phyloP scores from a whole-genome alignment of 352 stramenopile genomes.

The Phytophthora quininea region DNA sequence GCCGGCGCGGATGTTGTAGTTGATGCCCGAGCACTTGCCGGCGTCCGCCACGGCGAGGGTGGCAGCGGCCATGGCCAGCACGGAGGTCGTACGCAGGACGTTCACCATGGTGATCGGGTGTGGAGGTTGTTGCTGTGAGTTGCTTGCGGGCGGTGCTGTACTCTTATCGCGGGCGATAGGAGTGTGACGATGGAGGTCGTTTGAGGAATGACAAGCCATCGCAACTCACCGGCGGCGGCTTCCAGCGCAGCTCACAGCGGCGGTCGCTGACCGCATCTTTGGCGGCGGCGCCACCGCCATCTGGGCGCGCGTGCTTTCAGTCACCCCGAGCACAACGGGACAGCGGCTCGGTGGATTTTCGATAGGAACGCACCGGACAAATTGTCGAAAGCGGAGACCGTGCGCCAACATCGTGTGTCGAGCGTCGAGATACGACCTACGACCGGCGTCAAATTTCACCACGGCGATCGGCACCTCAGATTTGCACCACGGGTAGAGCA shows the following conservation, averaged over 20 bases:
- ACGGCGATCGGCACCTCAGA: not conserved
- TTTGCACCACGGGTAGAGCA: not conserved
- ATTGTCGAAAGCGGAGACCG: not conserved
- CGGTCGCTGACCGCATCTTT: not conserved
- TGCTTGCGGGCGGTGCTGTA: slow-evolving; percentile 5
- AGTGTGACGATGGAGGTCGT: slow-evolving; percentile 15
- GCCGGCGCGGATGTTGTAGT: slow-evolving; percentile 75
- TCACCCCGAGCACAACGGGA: not conserved
- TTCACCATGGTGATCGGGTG: slow-evolving; percentile 36
- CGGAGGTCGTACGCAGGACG: slow-evolving; percentile 33
- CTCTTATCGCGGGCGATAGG: slow-evolving; percentile 28
- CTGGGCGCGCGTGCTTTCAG: not conserved
- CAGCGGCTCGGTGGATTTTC: not conserved
- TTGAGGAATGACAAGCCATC: slow-evolving; percentile 28
- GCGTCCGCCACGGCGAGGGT: slow-evolving; percentile 32
- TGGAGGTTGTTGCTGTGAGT: not conserved
- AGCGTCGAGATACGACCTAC: not conserved
- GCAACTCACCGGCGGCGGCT: not conserved
- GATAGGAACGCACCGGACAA: not conserved
- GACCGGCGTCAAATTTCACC: not conserved
- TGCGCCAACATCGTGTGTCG: not conserved
- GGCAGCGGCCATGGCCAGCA: slow-evolving; percentile 31
- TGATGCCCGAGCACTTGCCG: slow-evolving; percentile 58
- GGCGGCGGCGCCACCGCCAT: not conserved
- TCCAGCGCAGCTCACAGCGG: not conserved